These are phyloP conservation scores for Themeda triandra DNA, from an alignment of 176 grass and related monocot species.

Conservation along the genomic window DNA sequence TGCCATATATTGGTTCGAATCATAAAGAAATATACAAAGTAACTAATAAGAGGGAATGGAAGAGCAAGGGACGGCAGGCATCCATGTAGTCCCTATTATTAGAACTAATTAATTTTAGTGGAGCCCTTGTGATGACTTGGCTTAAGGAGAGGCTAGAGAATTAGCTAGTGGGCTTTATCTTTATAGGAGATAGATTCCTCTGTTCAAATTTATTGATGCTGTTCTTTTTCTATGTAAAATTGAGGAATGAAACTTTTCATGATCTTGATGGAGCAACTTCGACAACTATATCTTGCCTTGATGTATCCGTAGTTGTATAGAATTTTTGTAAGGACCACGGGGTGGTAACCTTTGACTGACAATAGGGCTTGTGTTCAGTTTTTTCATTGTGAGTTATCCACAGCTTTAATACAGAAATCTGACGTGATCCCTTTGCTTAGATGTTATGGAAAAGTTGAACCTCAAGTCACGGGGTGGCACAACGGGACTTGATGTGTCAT, in stretches of 20 bases:
- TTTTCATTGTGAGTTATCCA: conserved; percentile 17
- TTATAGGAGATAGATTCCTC: too few species aligned
- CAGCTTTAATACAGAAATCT: conserved; percentile 1
- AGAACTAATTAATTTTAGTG: too few species aligned
- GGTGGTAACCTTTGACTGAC: neutral
- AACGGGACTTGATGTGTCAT: conserved; percentile 4
- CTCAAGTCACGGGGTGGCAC: neutral
- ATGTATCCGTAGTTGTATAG: neutral
- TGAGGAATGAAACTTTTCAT: neutral
- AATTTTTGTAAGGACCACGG: neutral
- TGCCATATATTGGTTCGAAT: too few species aligned
- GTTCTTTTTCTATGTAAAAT: neutral
- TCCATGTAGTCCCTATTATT: too few species aligned
- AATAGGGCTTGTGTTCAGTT: neutral
- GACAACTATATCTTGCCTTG: neutral
- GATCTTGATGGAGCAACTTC: neutral
- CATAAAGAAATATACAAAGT: too few species aligned
- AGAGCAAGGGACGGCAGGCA: too few species aligned
- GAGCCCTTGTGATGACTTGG: too few species aligned
- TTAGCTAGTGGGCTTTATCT: too few species aligned
- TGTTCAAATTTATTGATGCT: neutral
- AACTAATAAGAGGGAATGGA: too few species aligned
- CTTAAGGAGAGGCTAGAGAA: too few species aligned
- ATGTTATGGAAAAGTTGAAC: neutral
- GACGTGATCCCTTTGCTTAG: neutral